Evolutionary conservation across 116 monocot genomes (phyloP), one percentile per base, ranked within the genome.

Genomic region (Dioscorea cayenensis): DNA sequence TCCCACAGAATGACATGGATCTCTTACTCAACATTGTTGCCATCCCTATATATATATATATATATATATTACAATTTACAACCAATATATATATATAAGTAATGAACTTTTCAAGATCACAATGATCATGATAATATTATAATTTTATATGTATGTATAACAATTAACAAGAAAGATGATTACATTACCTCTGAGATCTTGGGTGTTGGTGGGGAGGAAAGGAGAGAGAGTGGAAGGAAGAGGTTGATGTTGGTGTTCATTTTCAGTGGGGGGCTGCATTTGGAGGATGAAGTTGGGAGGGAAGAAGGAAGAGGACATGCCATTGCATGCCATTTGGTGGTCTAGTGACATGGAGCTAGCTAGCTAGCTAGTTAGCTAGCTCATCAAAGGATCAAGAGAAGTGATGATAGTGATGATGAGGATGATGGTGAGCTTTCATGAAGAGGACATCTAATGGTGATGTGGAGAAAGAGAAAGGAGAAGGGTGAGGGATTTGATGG

Each of bases 251-350:
- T 16, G 68, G 60, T 37, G n/a, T 23, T 71, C 22, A 23, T 62
- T 43, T 12, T 38, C 19, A 52, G 69, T 48, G 55, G 84, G 38
- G 61, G 48, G 7, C 10, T 80, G 71, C 68, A 83, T 78, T 69
- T 85, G 89, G 43, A 89, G 75, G 50, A 85, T 37, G 67, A 80
- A 85, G 64, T 70, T 84, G 4, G 82, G 66, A 36, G 80, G 74
- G 85, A 85, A 85, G 78, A 89, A 83, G 43, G 89, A 71, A 36
- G 82, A 76, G 65, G 84, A 77, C 81, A 85, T 85, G 28, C 79
- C 82, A 71, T 80, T 80, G 74, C 79, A 80, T 21, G 68, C 60
- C 79, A 84, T 84, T 28, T 80, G 74, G 38, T 80, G 74, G 38
- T 80, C 71, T 48, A 70, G 36, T 29, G 58, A 72, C 83, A 83